Base-by-base conservation (phyloP, 768 basidiomycete genomes). In the Saitozyma podzolica region DNA sequence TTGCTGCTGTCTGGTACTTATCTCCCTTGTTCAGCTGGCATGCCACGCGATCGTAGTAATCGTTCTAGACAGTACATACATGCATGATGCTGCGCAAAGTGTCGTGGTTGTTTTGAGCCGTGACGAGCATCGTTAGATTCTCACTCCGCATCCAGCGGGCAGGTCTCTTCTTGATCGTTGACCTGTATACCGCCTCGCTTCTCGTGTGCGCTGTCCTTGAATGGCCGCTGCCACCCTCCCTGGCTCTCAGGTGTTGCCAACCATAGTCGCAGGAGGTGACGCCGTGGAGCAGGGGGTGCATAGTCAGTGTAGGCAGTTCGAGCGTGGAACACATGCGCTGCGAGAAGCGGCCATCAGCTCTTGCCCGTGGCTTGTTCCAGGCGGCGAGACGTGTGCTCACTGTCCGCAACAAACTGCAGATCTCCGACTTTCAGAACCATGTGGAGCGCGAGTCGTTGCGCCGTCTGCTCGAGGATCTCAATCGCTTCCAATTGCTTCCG, bases 161-260 rank as follows among this genome's bases (percentile, higher is more conserved):
- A 66, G 16, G 42, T 39, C 7, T 60, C 43, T 16, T 50, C 56
- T 39, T 20, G 42, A 45, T 54, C 40, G 52, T 75, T 63, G n/a
- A 80, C 77, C 60, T 80, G 78, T 16, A 78, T 76, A 8, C 78
- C 78, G 11, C 78, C 77, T 54, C 78, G 53, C 59, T 73, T 75
- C 29, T 58, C 47, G 19, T 68, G 54, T 48, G 63, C 62, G 48
- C 68, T 73, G 58, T 80, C 78, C 9, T 62, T 63, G 63, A 70
- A 76, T 0, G 75, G 73, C 11, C 68, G 45, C 54, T 70, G 68
- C 78, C 78, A 80, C 1, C 78, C 78, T 8, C 78, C 78, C 54
- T 78, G 67, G 8, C 56, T 50, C 42, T 72, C 74, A 5, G 70
- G 66, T 8, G 75, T 76, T 8, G 76, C 67, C 51, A 80, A 62